Conservation (phyloP, 768 basidiomycete species). For the Tulasnella sp. region DNA sequence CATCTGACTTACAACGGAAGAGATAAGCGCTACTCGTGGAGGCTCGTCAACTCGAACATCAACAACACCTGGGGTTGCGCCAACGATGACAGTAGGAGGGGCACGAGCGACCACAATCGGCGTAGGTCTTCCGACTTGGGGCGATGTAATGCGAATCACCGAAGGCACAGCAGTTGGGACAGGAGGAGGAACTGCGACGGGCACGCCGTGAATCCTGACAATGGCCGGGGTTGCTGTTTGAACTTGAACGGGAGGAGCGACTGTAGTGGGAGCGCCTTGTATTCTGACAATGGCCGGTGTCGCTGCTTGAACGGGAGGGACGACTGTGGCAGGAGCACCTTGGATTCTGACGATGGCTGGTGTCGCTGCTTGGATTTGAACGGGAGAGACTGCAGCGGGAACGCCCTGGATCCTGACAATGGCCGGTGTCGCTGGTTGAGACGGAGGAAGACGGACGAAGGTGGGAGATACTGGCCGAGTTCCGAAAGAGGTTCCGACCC, state of each 20-base stretch:
- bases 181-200: neutral
- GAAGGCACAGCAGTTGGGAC: neutral
- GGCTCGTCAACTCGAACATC: neutral
- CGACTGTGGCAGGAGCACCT: neutral
- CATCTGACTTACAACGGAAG: neutral
- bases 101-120: constrained; percentile 8
- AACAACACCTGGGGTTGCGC: neutral
- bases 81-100: neutral
- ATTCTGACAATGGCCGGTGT: constrained; percentile 10
- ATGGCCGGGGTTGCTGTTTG: constrained; percentile 10
- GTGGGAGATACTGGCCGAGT: neutral
- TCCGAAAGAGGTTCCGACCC: constrained; percentile 3
- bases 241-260: too few species aligned
- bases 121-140: neutral
- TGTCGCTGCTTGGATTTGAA: too few species aligned
- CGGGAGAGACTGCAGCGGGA: neutral
- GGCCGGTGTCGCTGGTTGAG: neutral
- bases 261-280: neutral
- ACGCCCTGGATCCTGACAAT: constrained; percentile 9
- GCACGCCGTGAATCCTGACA: constrained; percentile 6
- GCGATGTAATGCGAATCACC: constrained; percentile 7
- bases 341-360: constrained; percentile 4
- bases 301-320: neutral
- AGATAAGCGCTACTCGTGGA: neutral
- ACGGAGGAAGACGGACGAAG: neutral